These are phyloP conservation scores for Salvia hispanica DNA, from an alignment of 257 asterid species.

Conservation along the genomic window DNA sequence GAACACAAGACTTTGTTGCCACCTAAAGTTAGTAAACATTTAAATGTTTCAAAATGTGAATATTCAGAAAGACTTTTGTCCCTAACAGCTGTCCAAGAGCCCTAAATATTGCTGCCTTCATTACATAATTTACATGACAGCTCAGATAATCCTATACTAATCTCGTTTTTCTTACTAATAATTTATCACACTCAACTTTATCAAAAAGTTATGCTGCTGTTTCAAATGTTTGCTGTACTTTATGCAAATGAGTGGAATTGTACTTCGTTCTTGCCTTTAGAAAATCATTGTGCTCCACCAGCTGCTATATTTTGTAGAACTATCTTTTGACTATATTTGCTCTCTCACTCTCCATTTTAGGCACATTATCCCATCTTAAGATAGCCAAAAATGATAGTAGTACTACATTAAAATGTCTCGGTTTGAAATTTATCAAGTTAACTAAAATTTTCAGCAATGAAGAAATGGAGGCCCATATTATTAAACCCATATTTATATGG, in stretches of 20 bases:
- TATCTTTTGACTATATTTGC: background rate
- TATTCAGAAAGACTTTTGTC: slow-evolving; percentile 24
- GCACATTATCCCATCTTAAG: background rate
- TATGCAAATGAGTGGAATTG: slow-evolving; percentile 26
- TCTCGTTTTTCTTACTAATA: background rate
- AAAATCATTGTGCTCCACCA: slow-evolving; percentile 15
- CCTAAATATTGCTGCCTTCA: slow-evolving; percentile 11
- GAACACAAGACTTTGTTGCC: slow-evolving; percentile 27
- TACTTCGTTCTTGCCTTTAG: slow-evolving; percentile 26
- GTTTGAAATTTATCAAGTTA: background rate
- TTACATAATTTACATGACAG: slow-evolving; percentile 4
- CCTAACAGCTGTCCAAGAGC: slow-evolving; percentile 18
- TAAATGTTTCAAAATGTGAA: slow-evolving; percentile 20
- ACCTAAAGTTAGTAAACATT: slow-evolving; percentile 15
- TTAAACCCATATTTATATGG: too few relatives aligned
- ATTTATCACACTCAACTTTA: slow-evolving; percentile 17
- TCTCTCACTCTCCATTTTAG: slow-evolving; percentile 1
- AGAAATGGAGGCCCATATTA: background rate
- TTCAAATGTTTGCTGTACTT: slow-evolving; percentile 30
- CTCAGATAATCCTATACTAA: slow-evolving; percentile 12
- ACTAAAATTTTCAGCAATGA: background rate
- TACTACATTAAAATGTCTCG: background rate
- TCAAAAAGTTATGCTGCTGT: slow-evolving; percentile 5
- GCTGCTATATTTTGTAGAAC: background rate
- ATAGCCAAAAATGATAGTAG: background rate